A percentile compares a stretch with the other conserved stretches of the same genome.
phyloP scores from a whole-genome alignment of 139 green algal species.

The Chlorella sp. region DNA sequence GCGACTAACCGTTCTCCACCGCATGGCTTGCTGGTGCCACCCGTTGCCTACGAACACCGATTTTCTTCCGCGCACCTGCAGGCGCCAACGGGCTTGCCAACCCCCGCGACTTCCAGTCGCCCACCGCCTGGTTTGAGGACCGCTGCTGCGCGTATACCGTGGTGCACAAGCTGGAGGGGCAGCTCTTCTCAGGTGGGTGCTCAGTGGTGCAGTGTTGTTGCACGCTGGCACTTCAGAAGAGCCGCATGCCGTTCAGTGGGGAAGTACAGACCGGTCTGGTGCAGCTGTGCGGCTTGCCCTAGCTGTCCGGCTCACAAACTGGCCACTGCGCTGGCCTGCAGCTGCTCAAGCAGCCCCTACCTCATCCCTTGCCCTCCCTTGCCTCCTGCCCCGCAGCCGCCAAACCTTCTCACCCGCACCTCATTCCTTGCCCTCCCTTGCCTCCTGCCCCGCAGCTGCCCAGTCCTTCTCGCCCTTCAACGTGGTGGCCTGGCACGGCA shows the following conservation, averaged over 20 bases:
- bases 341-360: too few relatives aligned
- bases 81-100: slow-evolving; percentile 93
- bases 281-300: too few relatives aligned
- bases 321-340: not conserved
- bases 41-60: too few relatives aligned
- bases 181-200: slow-evolving; percentile 75
- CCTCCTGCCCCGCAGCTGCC: slow-evolving; percentile 35
- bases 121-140: slow-evolving; percentile 90
- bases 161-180: slow-evolving; percentile 90
- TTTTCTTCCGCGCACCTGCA: slow-evolving; percentile 27
- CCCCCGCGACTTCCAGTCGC: slow-evolving; percentile 88
- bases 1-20: too few relatives aligned
- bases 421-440: not conserved
- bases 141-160: slow-evolving; percentile 64
- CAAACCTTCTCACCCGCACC: too few relatives aligned
- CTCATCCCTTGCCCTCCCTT: not conserved
- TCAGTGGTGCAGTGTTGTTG: too few relatives aligned
- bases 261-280: too few relatives aligned
- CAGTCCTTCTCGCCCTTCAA: slow-evolving; percentile 96
- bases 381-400: too few relatives aligned
- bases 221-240: too few relatives aligned
- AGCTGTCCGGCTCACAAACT: too few relatives aligned
- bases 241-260: too few relatives aligned
- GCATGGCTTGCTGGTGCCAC: too few relatives aligned
- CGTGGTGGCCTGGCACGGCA: slow-evolving; percentile 93